A percentile compares a stretch with the other conserved stretches of the same genome.
phyloP scores from a whole-genome alignment of 1,284 basidiomycete species.

The Melampsora larici-populina region DNA sequence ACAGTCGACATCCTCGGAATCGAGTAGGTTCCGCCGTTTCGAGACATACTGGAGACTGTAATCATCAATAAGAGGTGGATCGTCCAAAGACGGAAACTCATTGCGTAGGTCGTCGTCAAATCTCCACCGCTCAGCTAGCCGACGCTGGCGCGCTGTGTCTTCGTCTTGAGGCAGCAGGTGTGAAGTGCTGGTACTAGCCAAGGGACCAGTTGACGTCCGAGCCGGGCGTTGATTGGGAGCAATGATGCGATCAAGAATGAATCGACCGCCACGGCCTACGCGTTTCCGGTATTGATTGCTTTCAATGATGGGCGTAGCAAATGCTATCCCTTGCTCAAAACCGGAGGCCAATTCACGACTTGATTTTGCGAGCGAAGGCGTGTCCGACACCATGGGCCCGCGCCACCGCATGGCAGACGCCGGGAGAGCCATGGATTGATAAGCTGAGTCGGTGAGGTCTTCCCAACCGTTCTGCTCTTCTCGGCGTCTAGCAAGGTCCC shows the following conservation, averaged over 20 bases:
- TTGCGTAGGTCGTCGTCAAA: conserved; percentile 59
- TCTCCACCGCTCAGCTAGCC: conserved; percentile 65
- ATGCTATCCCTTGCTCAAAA: conserved; percentile 49
- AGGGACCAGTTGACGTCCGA: conserved; percentile 43
- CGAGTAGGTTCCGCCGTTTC: conserved; percentile 23
- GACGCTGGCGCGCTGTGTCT: conserved; percentile 53
- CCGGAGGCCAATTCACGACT: conserved; percentile 47
- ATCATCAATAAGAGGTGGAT: conserved; percentile 40
- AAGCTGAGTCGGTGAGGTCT: conserved; percentile 75
- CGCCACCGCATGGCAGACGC: conserved; percentile 57
- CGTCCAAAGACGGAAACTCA: conserved; percentile 24
- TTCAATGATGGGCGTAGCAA: conserved; percentile 46
- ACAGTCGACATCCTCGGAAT: conserved; percentile 23
- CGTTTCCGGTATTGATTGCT: conserved; percentile 64
- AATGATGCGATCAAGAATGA: conserved; percentile 71
- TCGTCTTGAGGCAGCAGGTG: conserved; percentile 48
- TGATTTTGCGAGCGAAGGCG: conserved; percentile 51
- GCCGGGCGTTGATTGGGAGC: conserved; percentile 51
- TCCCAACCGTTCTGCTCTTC: conserved; percentile 73
- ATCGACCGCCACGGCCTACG: conserved; percentile 72
- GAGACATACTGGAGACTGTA: conserved; percentile 22
- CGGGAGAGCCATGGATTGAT: conserved; percentile 61
- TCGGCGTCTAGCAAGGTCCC: conserved; percentile 65
- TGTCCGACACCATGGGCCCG: conserved; percentile 53
- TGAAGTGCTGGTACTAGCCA: conserved; percentile 37